Evolutionary conservation across 179 eudicot genomes (phyloP), one percentile per base, ranked within the genome.

Genomic region (Actinidia chinensis): DNA sequence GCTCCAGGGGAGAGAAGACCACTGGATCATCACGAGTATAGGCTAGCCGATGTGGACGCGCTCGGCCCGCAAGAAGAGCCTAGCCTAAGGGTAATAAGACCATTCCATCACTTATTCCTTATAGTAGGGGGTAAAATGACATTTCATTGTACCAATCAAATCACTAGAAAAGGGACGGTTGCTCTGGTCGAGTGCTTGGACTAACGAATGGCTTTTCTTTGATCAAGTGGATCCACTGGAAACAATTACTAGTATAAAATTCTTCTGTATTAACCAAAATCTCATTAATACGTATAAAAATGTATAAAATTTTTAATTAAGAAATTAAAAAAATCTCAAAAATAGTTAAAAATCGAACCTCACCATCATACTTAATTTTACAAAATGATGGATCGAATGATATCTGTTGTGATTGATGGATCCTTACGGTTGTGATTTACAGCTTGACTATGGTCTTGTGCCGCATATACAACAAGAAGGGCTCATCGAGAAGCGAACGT

Each of bases 1-100:
- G 51, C 90, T 93, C 0, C 95, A 87, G 79, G 59, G 95, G 97
- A 17, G 91, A 86, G 69, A 92, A 89, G 74, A 88, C 90, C n/a
- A 92, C 69, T 91, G 97, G 95, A 92, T 92, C 36, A 92, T 92
- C 95, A 92, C 64, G 95, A 92, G 76, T 92, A 91, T 74, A 86
- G 97, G 80, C 87, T 92, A 0, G 97, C 97, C 23, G 85, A 88
- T 20, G 97, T 91, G 25, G 97, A 92, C 78, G n/a, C 93, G 95
- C 5, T 91, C 97, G 23, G 92, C 89, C 61, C 83, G 90, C 10
- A 91, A 87, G 72, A 89, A 85, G 79, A 84, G 64, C 83, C 88
- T 68, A 85, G 85, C 54, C 83, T 88, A 25, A 81, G 93, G 93
- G 97, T 92, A 14, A n/a, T n/a, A n/a, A n/a, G n/a, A n/a, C n/a